Base-by-base conservation (phyloP, 441 rosid genomes). In the Bruguiera hainesii region DNA sequence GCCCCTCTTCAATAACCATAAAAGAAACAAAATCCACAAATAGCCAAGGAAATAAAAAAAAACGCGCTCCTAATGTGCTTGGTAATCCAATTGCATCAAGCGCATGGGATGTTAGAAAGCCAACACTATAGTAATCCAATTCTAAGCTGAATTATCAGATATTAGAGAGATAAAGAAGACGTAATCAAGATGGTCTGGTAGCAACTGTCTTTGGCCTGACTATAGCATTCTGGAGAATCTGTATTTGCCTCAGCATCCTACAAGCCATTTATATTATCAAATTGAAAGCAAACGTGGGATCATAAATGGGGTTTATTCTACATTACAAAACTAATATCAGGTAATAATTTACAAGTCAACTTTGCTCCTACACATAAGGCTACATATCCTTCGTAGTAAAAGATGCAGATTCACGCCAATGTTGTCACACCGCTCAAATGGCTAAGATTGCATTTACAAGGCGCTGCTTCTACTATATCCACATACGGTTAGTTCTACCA, bases 401-500 rank as follows among this genome's bases (percentile, higher is more conserved):
- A 53, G 58, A 53, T 53, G 58, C 29, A 53, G 29, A 53, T 21
- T 26, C 28, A 26, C 29, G 9, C 23, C 23, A 53, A 21, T 8
- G 2, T 53, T 26, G 16, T 26, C 4, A 53, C 28, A 53, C 58
- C 18, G 28, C 16, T 21, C 29, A 53, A 53, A 53, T 23, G 58
- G 29, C 16, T 21, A 21, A 53, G 58, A 53, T 20, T 53, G 58
- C 58, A 53, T 53, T 53, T 15, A 20, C 28, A 13, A 23, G 48
- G 28, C 29, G 15, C 58, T 53, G 58, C 58, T 13, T 15, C 29
- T 15, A 4, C 10, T 8, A 53, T 53, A 21, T 53, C 28, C 58
- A 53, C 16, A 26, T 55, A n/a, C 21, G 1, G 15, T n/a, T 18
- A 2, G 26, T 50, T 56, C 84, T 84, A 95, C 99, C 98, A 95